phyloP scores from a whole-genome alignment of 2,329 filamentous ascomycete species.

The Microsporum canis region DNA sequence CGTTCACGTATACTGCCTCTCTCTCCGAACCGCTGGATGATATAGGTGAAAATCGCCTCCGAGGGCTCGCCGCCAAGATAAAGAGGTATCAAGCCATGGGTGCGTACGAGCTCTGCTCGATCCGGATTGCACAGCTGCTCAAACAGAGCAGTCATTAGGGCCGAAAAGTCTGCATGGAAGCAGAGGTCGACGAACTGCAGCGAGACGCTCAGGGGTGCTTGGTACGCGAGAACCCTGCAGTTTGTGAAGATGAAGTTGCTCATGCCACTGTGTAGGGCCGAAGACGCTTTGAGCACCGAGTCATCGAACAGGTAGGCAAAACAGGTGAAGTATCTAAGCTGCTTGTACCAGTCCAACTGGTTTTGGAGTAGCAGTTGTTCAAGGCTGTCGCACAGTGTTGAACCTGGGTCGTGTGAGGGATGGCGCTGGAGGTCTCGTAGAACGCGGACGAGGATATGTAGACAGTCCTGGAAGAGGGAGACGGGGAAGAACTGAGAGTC shows the following conservation, averaged over 20 bases:
- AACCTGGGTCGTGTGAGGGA: neutral
- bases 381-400: neutral
- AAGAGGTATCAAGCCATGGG: neutral
- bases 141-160: neutral
- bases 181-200: slow-evolving; percentile 5
- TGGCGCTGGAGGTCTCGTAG: neutral
- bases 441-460: neutral
- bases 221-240: neutral
- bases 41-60: neutral
- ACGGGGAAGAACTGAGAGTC: neutral
- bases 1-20: neutral
- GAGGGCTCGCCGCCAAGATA: neutral
- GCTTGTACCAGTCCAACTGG: neutral
- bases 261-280: neutral
- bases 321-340: neutral
- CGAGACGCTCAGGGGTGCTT: neutral
- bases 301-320: neutral
- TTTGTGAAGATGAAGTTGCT: neutral
- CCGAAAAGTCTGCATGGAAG: neutral
- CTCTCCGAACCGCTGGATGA: neutral
- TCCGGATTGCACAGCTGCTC: neutral
- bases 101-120: neutral
- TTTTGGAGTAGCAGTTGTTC: neutral
- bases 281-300: neutral
- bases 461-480: neutral